Evolutionary conservation across 208 protist species (phyloP).

Genomic region (Leptomonas pyrrhocoris): DNA sequence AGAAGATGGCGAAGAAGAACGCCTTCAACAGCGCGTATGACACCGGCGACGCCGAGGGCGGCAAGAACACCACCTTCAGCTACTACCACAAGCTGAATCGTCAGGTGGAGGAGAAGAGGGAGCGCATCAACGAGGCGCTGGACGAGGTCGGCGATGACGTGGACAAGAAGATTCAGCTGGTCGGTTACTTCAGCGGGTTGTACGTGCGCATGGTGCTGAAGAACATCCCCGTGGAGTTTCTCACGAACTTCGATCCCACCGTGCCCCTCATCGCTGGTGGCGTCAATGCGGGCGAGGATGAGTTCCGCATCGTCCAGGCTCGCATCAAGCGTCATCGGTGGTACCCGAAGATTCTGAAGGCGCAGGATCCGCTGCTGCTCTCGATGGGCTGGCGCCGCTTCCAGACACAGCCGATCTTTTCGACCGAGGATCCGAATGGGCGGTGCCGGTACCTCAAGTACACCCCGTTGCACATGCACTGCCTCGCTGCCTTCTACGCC

Average conservation of each 20-base stretch:
- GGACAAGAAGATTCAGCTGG: slow-evolving; percentile 84
- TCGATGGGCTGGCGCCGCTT: slow-evolving; percentile 99
- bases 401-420: slow-evolving; percentile 95
- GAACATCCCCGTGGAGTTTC: slow-evolving; percentile 96
- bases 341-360: slow-evolving; percentile 98
- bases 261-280: slow-evolving; percentile 95
- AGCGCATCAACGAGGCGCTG: slow-evolving; percentile 76
- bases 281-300: slow-evolving; percentile 95
- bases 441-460: slow-evolving; percentile 99
- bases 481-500: slow-evolving; percentile 97
- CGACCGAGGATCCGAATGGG: slow-evolving; percentile 96
- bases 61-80: slow-evolving; percentile 78
- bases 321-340: slow-evolving; percentile 99
- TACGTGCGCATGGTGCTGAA: slow-evolving; percentile 97
- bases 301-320: slow-evolving; percentile 93
- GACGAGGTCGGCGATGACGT: slow-evolving; percentile 85
- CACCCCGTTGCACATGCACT: slow-evolving; percentile 99
- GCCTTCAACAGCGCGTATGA: slow-evolving; percentile 88
- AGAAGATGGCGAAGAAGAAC: slow-evolving; percentile 92
- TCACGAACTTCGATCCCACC: slow-evolving; percentile 88
- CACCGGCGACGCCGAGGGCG: slow-evolving; percentile 43
- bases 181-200: slow-evolving; percentile 93
- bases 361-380: slow-evolving; percentile 98
- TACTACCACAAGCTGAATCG: slow-evolving; percentile 82
- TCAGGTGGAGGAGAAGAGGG: slow-evolving; percentile 86